Evolutionary conservation across 768 basidiomycete species (phyloP), one percentile per base, ranked within the genome.

Genomic region (Naganishia antarctica): DNA sequence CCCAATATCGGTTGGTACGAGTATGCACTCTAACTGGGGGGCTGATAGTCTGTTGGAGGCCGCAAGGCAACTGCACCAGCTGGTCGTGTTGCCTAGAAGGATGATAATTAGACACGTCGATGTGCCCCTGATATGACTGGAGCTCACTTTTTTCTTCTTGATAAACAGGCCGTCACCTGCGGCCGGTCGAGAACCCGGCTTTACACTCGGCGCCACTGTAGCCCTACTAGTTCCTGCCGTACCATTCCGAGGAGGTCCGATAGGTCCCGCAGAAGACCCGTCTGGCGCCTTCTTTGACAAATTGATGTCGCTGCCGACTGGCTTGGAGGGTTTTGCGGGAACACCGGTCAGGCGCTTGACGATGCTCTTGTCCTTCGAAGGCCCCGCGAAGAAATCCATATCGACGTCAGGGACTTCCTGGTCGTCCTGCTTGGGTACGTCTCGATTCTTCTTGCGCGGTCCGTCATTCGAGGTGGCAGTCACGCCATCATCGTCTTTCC

Each of bases 71-170:
- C 43, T n/a, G 43, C 43, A n/a, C 43, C 43, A 21, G 43, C 43
- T 5, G 43, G 43, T 44, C 18, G 43, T 5, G 8, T 44, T 6
- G 43, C 6, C 43, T 44, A 18, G 5, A 37, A 15, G 18, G 18
- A 11, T 44, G 43, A 7, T 44, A 18, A 15, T 21, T 12, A 12
- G n/a, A n/a, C n/a, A n/a, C n/a, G n/a, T n/a, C n/a, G n/a, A n/a
- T n/a, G n/a, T n/a, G n/a, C n/a, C n/a, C n/a, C n/a, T n/a, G n/a
- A n/a, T n/a, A n/a, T n/a, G n/a, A n/a, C n/a, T n/a, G n/a, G n/a
- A n/a, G n/a, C 59, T 46, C 28, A 65, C 64, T 59, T 61, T 65
- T 34, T 48, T 60, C 64, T 65, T 65, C 26, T 65, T 65, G 32
- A 65, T 61, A 32, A 65, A 65, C 59, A 65, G 40, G 25, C 64